These are phyloP conservation scores for Arabidopsis arenosa DNA, from an alignment of 345 rosid genomes.

Conservation along the genomic window DNA sequence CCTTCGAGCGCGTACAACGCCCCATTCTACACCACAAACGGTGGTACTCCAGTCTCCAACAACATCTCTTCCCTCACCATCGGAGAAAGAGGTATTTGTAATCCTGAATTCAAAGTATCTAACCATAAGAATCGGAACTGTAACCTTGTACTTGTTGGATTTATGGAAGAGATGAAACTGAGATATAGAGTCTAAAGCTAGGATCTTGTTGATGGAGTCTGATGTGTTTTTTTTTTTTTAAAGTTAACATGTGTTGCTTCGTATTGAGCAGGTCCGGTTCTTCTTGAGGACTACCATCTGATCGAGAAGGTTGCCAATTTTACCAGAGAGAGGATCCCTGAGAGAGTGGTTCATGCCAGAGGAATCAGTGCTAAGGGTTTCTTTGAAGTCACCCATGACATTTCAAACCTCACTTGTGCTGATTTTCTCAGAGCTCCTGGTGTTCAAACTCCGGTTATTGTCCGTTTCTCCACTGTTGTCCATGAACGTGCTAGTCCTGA, in stretches of 20 bases:
- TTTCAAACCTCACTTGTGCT: slow-evolving; percentile 84
- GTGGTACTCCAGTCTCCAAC: slow-evolving; percentile 85
- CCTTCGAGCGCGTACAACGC: slow-evolving; percentile 77
- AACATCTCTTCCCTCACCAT: slow-evolving; percentile 79
- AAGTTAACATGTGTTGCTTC: neutral
- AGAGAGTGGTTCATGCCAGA: slow-evolving; percentile 98
- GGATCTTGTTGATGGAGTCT: slow-evolving; percentile 8
- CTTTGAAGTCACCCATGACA: slow-evolving; percentile 95
- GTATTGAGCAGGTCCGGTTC: slow-evolving; percentile 78
- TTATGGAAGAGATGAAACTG: neutral
- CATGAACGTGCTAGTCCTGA: slow-evolving; percentile 99
- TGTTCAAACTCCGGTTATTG: slow-evolving; percentile 93
- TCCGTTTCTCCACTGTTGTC: slow-evolving; percentile 96
- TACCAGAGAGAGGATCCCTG: slow-evolving; percentile 93
- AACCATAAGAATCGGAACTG: neutral
- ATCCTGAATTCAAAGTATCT: neutral
- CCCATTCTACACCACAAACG: slow-evolving; percentile 77
- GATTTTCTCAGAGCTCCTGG: slow-evolving; percentile 97
- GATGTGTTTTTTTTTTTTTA: neutral
- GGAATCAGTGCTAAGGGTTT: slow-evolving; percentile 99
- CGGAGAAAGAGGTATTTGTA: slow-evolving; percentile 70
- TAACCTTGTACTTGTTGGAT: neutral
- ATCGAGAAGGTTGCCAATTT: slow-evolving; percentile 92
- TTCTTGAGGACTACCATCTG: slow-evolving; percentile 96
- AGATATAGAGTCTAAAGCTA: slow-evolving; percentile 7